Percentiles rank a stretch among this genome's conserved stretches.
Evolutionary conservation across 371 early-diverging fungal species (phyloP).

Genomic region (Rhizomucor miehei): DNA sequence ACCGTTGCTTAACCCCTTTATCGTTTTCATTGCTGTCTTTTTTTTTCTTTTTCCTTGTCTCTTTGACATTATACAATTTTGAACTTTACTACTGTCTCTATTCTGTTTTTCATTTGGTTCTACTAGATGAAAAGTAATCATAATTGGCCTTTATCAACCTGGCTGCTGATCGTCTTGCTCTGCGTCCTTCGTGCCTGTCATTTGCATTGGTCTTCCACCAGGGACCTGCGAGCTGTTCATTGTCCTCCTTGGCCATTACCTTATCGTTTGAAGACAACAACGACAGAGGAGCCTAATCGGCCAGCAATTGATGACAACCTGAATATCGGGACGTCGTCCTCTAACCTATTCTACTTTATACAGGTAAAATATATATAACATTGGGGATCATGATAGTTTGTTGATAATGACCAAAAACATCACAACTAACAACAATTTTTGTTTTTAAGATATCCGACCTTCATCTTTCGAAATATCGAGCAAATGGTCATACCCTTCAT

Average conservation of each 20-base stretch:
- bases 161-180: constrained; percentile 1
- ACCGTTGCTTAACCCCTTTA: too few relatives aligned
- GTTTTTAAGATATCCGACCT: constrained; percentile 76
- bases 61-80: too few relatives aligned
- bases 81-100: too few relatives aligned
- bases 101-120: too few relatives aligned
- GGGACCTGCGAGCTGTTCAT: constrained; percentile 18
- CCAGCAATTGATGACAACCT: neutral
- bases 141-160: neutral
- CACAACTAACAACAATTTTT: neutral
- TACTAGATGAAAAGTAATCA: too few relatives aligned
- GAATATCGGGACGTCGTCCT: neutral
- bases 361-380: neutral
- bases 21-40: too few relatives aligned
- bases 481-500: constrained; percentile 66
- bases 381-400: too few relatives aligned
- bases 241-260: constrained; percentile 11
- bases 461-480: constrained; percentile 72
- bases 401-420: neutral
- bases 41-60: too few relatives aligned
- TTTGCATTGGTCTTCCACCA: constrained; percentile 26
- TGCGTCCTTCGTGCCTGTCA: constrained; percentile 25
- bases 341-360: neutral
- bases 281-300: neutral
- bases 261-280: neutral